Percentiles rank a stretch among this genome's conserved stretches.
These are phyloP conservation scores for Odontarrhena argentea DNA, from an alignment of 345 rosid species.

Conservation along the genomic window DNA sequence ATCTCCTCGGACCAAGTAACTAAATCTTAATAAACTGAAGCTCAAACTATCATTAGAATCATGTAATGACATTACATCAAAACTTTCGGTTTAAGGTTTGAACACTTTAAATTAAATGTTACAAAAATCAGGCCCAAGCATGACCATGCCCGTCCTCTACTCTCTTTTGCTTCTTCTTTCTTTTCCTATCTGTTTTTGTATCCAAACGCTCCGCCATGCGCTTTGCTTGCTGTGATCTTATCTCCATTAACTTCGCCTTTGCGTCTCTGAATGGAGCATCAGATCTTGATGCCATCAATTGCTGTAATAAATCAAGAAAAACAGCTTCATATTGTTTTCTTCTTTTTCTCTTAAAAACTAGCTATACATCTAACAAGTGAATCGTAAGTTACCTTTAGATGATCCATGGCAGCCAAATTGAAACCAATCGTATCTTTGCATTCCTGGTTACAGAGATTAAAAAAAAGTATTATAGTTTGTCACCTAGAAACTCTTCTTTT, in stretches of 20 bases:
- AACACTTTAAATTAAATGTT: too few species aligned
- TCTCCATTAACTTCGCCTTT: slow-evolving; percentile 65
- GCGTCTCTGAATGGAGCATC: slow-evolving; percentile 89
- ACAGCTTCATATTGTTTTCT: not conserved
- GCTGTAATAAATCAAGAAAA: slow-evolving; percentile 47
- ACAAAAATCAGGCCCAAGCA: slow-evolving; percentile 40
- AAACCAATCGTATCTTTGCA: slow-evolving; percentile 85
- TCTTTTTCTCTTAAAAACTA: not conserved
- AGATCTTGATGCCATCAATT: slow-evolving; percentile 85
- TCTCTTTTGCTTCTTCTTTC: slow-evolving; percentile 68
- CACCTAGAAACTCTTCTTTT: not conserved
- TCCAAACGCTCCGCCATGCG: slow-evolving; percentile 55
- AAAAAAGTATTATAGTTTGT: not conserved
- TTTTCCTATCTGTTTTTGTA: slow-evolving; percentile 55
- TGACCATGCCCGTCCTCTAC: slow-evolving; percentile 42
- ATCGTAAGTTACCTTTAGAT: slow-evolving; percentile 60
- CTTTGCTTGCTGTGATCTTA: slow-evolving; percentile 58
- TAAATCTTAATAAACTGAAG: too few species aligned
- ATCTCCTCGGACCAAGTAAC: too few species aligned
- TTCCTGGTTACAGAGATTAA: slow-evolving; percentile 53
- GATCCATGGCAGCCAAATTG: slow-evolving; percentile 97
- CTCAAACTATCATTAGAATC: too few species aligned
- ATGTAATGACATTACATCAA: too few species aligned
- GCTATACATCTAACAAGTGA: not conserved
- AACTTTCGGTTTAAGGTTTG: too few species aligned